Evolutionary conservation across 2,329 filamentous ascomycete genomes (phyloP).

Genomic region (Penicillium expansum): DNA sequence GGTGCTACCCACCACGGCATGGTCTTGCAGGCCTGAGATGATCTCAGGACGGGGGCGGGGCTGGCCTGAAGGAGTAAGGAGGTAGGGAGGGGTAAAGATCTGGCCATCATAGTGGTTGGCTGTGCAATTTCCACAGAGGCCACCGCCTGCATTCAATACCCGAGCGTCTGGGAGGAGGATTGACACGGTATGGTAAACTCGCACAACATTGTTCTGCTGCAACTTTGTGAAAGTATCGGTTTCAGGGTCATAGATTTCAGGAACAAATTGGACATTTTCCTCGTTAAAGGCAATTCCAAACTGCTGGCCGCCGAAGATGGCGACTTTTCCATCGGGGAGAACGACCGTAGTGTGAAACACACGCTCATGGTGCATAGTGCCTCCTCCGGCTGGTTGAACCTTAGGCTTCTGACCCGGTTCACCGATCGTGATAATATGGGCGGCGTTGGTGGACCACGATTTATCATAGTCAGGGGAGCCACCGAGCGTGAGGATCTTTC

Average conservation of each 20-base stretch:
- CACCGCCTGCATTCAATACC: constrained; percentile 53
- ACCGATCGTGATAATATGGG: constrained; percentile 52
- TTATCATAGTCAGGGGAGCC: constrained; percentile 50
- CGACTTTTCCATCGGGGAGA: constrained; percentile 50
- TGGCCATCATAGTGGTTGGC: constrained; percentile 56
- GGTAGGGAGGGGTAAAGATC: constrained; percentile 57
- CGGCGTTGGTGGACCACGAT: constrained; percentile 43
- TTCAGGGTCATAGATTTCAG: constrained; percentile 50
- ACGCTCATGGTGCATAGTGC: constrained; percentile 48
- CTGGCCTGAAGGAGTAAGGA: constrained; percentile 48
- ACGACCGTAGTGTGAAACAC: constrained; percentile 50
- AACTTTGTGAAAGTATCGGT: constrained; percentile 40
- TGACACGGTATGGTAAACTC: constrained; percentile 50
- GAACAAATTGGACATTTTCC: constrained; percentile 36
- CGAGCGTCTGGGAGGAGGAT: constrained; percentile 52
- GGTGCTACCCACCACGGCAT: constrained; percentile 44
- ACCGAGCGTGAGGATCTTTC: constrained; percentile 56
- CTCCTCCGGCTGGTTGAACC: constrained; percentile 41
- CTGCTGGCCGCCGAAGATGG: constrained; percentile 50
- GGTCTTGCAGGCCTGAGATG: constrained; percentile 19
- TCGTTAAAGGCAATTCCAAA: constrained; percentile 48
- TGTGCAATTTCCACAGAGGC: constrained; percentile 50
- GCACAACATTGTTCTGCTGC: constrained; percentile 21
- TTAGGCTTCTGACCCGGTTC: constrained; percentile 14
- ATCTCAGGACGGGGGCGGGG: constrained; percentile 46